These are phyloP conservation scores for Fagus crenata DNA, from an alignment of 306 rosid species.

Conservation along the genomic window DNA sequence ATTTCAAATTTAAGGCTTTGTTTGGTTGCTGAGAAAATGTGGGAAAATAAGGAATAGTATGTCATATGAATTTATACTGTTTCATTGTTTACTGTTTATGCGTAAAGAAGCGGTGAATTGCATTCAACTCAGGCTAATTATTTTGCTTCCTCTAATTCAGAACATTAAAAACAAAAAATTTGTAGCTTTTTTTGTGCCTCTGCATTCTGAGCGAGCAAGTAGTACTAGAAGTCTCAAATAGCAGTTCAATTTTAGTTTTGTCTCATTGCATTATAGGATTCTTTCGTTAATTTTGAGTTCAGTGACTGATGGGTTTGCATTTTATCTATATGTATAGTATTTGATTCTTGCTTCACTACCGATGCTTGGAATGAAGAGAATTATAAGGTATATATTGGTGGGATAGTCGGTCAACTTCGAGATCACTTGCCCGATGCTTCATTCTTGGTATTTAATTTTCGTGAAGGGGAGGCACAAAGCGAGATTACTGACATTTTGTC, in stretches of 20 bases:
- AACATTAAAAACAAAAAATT: not conserved
- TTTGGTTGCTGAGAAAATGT: slow-evolving; percentile 31
- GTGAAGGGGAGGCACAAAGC: slow-evolving; percentile 54
- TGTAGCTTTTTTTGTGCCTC: not conserved
- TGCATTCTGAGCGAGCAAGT: not conserved
- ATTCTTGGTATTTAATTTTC: slow-evolving; percentile 76
- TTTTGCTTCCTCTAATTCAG: not conserved
- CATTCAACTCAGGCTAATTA: not conserved
- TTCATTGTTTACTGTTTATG: not conserved
- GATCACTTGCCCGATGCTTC: slow-evolving; percentile 71
- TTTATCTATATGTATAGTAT: slow-evolving; percentile 48
- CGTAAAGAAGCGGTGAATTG: not conserved
- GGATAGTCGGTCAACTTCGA: slow-evolving; percentile 59
- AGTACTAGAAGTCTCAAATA: not conserved
- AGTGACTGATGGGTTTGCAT: slow-evolving; percentile 2
- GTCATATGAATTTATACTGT: not conserved
- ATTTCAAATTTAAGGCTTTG: slow-evolving; percentile 4
- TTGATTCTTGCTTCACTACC: slow-evolving; percentile 82
- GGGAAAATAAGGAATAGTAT: not conserved
- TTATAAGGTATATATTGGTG: slow-evolving; percentile 60
- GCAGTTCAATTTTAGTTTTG: not conserved
- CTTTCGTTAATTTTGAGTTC: not conserved
- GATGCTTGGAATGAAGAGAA: slow-evolving; percentile 77
- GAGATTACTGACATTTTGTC: slow-evolving; percentile 59
- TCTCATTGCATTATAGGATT: not conserved